These are phyloP conservation scores for Pleurotus pulmonarius DNA, from an alignment of 768 basidiomycete species.

Conservation along the genomic window DNA sequence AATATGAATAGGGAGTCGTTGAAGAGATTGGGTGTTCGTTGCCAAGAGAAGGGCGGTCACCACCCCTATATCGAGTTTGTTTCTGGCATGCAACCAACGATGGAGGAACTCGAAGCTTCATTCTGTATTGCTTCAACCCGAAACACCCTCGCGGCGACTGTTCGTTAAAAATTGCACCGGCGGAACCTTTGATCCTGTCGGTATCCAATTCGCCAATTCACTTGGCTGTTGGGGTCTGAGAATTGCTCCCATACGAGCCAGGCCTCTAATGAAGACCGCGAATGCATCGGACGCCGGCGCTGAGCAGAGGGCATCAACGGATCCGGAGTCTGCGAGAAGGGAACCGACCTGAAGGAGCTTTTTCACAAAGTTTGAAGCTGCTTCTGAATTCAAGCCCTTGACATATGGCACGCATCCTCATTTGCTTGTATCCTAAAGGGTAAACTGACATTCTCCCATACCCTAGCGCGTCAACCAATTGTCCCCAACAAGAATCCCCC, in stretches of 20 bases:
- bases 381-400: neutral
- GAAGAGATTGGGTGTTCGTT: too few species aligned
- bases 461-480: slow-evolving; percentile 1
- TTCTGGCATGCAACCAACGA: neutral
- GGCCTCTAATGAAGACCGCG: neutral
- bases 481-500: neutral
- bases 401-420: slow-evolving; percentile 8
- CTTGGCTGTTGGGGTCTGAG: too few species aligned
- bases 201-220: too few species aligned
- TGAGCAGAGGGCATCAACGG: neutral
- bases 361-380: neutral
- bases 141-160: neutral
- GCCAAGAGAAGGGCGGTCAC: too few species aligned
- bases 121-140: too few species aligned
- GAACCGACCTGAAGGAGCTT: neutral
- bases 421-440: slow-evolving; percentile 7
- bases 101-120: slow-evolving; percentile 2
- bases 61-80: too few species aligned
- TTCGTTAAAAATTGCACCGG: neutral
- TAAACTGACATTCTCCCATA: slow-evolving; percentile 5
- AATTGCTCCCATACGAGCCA: neutral
- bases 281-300: neutral
- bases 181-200: slow-evolving; percentile 2
- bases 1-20: too few species aligned
- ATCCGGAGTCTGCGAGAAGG: neutral